Base-by-base conservation (phyloP, 352 stramenopile species). In the Globisporangium abappressorium region DNA sequence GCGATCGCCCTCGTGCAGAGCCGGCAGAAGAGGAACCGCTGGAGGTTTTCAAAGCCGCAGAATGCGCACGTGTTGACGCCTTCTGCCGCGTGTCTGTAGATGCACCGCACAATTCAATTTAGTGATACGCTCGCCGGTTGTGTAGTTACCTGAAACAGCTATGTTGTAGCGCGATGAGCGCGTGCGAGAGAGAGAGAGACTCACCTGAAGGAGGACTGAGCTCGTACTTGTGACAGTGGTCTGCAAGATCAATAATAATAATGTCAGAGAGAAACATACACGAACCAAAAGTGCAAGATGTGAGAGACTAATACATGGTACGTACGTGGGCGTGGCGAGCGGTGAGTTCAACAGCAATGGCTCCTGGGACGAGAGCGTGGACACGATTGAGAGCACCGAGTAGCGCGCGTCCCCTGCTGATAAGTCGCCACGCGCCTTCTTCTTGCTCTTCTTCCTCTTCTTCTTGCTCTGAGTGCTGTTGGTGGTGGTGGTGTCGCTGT, bases 31-130 rank as follows among this genome's bases (percentile, higher is more conserved):
- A 64, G 30, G 24, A 54, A 53, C 5, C 57, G 57, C 22, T 14
- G 20, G 1, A 64, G 12, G 57, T 64, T 64, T 12, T 64, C 57
- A 51, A 64, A 64, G n/a, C 57, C 57, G 24, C 57, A 64, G n/a
- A 53, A 20, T 5, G 33, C 34, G 41, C 57, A 64, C 33, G 34
- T 28, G 57, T 64, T 49, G 33, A 36, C 18, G 57, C 33, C 57
- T 20, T 64, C 57, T 22, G 3, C 34, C 26, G 57, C 57, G n/a
- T 64, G 36, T 51, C 58, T 51, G 26, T 18, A 53, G 20, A 26
- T 15, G 22, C 18, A 26, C 5, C 28, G 20, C n/a, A 28, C n/a
- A 9, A 54, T 54, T 28, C 46, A 26, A 26, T 54, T 12, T 22
- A 53, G 14, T 20, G 43, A 38, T 38, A 7, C 34, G 34, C 9